phyloP scores from a whole-genome alignment of 352 stramenopile genomes.

The Phytophthora citricola region DNA sequence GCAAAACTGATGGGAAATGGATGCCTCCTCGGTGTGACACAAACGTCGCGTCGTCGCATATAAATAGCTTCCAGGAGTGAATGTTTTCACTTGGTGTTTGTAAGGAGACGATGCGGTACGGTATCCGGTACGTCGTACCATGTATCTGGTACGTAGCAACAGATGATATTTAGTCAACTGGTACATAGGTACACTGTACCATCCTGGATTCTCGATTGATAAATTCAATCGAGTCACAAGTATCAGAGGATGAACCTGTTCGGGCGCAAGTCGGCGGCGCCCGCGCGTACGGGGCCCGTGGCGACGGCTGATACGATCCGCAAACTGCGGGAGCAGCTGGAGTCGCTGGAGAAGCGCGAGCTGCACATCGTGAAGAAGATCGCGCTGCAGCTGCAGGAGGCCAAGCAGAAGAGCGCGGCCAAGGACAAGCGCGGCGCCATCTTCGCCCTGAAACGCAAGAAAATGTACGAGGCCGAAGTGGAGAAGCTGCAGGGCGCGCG shows the following conservation, averaged over 20 bases:
- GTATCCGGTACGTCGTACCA: background rate
- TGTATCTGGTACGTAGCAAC: background rate
- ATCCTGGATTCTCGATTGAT: conserved; percentile 13
- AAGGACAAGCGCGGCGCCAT: conserved; percentile 98
- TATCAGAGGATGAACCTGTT: conserved; percentile 83
- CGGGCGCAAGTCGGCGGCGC: conserved; percentile 73
- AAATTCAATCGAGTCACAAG: background rate
- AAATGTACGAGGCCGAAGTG: conserved; percentile 98
- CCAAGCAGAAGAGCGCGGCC: conserved; percentile 95
- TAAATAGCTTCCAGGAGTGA: background rate
- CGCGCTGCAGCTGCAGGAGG: conserved; percentile 90
- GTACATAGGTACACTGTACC: background rate
- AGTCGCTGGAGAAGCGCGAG: conserved; percentile 94
- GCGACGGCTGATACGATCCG: conserved; percentile 91
- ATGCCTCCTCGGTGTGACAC: conserved; percentile 16
- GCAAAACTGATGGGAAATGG: conserved; percentile 30
- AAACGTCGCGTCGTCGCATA: background rate
- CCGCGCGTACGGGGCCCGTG: conserved; percentile 55
- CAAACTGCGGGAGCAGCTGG: conserved; percentile 90
- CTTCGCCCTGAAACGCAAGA: conserved; percentile 98
- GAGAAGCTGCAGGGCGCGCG: conserved; percentile 97
- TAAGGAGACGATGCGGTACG: background rate
- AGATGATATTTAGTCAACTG: background rate
- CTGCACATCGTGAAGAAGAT: conserved; percentile 98
- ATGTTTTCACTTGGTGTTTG: background rate